phyloP scores from a whole-genome alignment of 108 stramenopile genomes.

The Chaetoceros muelleri region DNA sequence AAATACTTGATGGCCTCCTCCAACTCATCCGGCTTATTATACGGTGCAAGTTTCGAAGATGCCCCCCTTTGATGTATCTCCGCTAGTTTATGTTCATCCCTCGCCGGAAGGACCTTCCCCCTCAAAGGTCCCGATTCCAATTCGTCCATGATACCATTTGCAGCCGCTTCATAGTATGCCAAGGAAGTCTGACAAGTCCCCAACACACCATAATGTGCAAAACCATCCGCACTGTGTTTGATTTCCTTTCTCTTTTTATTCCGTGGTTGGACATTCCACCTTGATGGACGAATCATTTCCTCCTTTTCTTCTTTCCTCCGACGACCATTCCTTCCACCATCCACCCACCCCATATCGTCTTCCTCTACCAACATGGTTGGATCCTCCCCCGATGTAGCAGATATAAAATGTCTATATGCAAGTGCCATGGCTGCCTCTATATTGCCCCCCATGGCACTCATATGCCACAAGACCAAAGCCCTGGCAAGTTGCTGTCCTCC shows the following conservation, averaged over 20 bases:
- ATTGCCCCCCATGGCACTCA: constrained; percentile 55
- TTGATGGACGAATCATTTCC: no score
- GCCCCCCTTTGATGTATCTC: constrained; percentile 73
- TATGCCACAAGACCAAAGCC: constrained; percentile 62
- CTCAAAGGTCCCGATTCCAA: constrained; percentile 45
- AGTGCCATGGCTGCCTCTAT: constrained; percentile 71
- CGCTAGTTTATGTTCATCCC: constrained; percentile 60
- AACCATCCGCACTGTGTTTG: constrained; percentile 9
- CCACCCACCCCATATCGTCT: not conserved
- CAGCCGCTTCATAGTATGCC: constrained; percentile 78
- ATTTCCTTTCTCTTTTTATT: constrained; percentile 2
- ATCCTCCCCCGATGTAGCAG: not conserved
- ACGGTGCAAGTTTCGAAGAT: constrained; percentile 37
- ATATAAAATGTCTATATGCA: constrained; percentile 21
- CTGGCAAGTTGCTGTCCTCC: constrained; percentile 33
- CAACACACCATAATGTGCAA: constrained; percentile 29
- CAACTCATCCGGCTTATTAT: constrained; percentile 76
- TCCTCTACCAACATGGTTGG: not conserved
- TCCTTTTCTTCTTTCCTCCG: not conserved
- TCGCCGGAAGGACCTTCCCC: constrained; percentile 56
- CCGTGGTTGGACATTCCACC: not conserved
- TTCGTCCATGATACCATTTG: constrained; percentile 62
- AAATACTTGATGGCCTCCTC: constrained; percentile 80
- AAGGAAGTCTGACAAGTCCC: constrained; percentile 46
- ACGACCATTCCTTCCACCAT: not conserved